Conservation (phyloP, 73 alveolate species). For the Paramecium caudatum region DNA sequence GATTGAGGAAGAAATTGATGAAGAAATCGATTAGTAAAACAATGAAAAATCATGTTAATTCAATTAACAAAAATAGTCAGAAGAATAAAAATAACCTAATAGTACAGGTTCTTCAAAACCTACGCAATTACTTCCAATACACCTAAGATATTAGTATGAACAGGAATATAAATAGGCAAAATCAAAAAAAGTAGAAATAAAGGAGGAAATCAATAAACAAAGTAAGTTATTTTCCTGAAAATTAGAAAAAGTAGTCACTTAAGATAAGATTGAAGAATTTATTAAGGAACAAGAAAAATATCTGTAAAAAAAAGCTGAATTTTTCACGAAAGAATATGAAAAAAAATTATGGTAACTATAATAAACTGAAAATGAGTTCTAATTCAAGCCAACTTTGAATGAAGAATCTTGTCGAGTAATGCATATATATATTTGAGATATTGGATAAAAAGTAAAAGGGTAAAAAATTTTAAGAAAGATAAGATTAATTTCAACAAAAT, state of each 20-base stretch:
- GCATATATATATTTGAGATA: not conserved
- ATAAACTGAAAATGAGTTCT: not conserved
- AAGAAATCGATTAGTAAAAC: not conserved
- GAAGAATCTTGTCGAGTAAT: slow-evolving; percentile 35
- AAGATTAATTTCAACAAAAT: slow-evolving; percentile 6
- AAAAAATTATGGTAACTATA: slow-evolving; percentile 10
- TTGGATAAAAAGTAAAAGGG: slow-evolving; percentile 28
- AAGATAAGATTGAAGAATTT: not conserved
- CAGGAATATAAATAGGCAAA: slow-evolving; percentile 5
- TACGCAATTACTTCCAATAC: not conserved
- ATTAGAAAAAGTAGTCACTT: not conserved
- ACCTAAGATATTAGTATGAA: slow-evolving; percentile 9
- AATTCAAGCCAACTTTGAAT: not conserved
- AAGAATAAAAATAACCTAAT: not conserved
- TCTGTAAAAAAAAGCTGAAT: not conserved
- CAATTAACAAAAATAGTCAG: not conserved
- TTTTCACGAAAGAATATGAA: slow-evolving; percentile 19
- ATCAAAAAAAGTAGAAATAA: not conserved
- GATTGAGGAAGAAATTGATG: not conserved
- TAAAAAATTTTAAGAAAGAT: not conserved
- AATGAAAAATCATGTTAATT: slow-evolving; percentile 32
- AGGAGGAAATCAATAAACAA: not conserved
- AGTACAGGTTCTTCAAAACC: not conserved
- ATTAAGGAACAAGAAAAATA: not conserved
- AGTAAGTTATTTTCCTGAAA: not conserved